Evolutionary conservation across 345 rosid genomes (phyloP).

Genomic region (Lepidium sativum): DNA sequence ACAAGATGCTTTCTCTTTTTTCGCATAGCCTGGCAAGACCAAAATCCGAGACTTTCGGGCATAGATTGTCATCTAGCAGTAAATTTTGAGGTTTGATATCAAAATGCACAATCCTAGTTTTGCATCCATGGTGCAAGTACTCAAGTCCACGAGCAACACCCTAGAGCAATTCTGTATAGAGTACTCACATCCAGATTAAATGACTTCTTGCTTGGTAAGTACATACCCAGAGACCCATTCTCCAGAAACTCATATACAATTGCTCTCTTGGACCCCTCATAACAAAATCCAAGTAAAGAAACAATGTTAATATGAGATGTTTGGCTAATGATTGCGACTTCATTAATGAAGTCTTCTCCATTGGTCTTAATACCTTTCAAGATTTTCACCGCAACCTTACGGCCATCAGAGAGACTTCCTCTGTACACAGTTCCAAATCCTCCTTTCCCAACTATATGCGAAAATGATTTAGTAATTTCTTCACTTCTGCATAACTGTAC

Average conservation of each 20-base stretch:
- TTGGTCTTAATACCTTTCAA: slow-evolving; percentile 7
- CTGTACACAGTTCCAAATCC: slow-evolving; percentile 24
- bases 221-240: slow-evolving; percentile 38
- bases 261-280: slow-evolving; percentile 26
- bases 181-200: not conserved
- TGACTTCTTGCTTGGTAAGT: not conserved
- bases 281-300: slow-evolving; percentile 35
- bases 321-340: slow-evolving; percentile 41
- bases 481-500: too few relatives aligned
- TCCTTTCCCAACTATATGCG: not conserved
- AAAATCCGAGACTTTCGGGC: slow-evolving; percentile 40
- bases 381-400: slow-evolving; percentile 27
- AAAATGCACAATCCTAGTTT: slow-evolving; percentile 40
- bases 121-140: slow-evolving; percentile 41
- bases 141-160: slow-evolving; percentile 42
- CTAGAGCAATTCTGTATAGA: slow-evolving; percentile 23
- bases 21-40: slow-evolving; percentile 40
- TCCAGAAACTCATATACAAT: slow-evolving; percentile 31
- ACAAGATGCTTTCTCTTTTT: slow-evolving; percentile 28
- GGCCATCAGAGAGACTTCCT: slow-evolving; percentile 19
- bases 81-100: slow-evolving; percentile 49
- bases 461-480: too few relatives aligned
- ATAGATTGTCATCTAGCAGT: slow-evolving; percentile 26
- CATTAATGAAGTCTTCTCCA: slow-evolving; percentile 41
- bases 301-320: slow-evolving; percentile 46